Evolutionary conservation across 352 stramenopile genomes (phyloP).

Genomic region (Globisporangium abappressorium): DNA sequence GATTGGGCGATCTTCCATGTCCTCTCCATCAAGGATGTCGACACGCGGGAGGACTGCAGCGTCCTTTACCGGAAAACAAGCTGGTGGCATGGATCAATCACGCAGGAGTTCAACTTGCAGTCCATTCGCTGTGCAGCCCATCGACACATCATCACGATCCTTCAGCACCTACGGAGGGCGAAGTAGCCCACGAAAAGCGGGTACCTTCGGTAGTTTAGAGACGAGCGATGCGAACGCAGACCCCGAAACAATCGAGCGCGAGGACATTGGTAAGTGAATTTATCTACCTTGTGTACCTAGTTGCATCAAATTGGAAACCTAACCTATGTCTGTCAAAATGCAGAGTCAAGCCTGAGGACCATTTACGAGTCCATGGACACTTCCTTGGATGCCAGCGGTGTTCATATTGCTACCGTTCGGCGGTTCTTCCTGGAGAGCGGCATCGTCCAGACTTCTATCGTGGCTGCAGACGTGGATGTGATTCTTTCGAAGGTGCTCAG

Average conservation of each 20-base stretch:
- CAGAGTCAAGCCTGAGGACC: conserved; percentile 32
- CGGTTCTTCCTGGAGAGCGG: conserved; percentile 65
- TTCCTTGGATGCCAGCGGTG: conserved; percentile 40
- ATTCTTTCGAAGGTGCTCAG: conserved; percentile 62
- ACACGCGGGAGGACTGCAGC: background rate
- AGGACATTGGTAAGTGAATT: conserved; percentile 22
- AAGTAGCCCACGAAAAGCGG: conserved; percentile 11
- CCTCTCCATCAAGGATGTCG: background rate
- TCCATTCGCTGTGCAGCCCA: conserved; percentile 14
- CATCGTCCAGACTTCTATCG: conserved; percentile 49
- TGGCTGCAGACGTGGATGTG: conserved; percentile 60
- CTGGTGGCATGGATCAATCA: conserved; percentile 10
- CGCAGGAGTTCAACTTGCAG: conserved; percentile 20
- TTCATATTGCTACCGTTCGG: conserved; percentile 66
- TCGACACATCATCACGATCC: conserved; percentile 14
- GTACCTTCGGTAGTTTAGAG: conserved; percentile 9
- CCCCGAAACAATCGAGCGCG: conserved; percentile 17
- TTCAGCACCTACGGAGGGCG: conserved; percentile 20
- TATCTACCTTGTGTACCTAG: background rate
- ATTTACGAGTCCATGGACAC: conserved; percentile 54
- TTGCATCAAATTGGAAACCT: background rate
- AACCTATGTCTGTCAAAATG: conserved; percentile 8
- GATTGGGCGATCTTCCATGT: conserved; percentile 8
- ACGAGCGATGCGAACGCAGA: conserved; percentile 3
- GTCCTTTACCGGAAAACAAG: background rate